Evolutionary conservation across 371 early-diverging fungal species (phyloP).

Genomic region (Cokeromyces recurvatus): DNA sequence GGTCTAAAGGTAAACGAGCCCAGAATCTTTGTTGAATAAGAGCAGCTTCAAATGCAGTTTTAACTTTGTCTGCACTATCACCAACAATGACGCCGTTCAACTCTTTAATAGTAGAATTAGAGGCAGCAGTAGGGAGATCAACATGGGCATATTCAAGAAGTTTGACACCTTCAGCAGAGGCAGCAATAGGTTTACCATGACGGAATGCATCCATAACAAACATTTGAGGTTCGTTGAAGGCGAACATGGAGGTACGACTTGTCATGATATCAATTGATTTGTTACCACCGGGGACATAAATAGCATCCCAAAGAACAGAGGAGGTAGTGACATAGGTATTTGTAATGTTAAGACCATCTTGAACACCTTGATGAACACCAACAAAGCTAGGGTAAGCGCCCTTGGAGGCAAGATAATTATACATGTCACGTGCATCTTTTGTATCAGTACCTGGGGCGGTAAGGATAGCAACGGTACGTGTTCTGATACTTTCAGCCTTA

Average conservation of each 20-base stretch:
- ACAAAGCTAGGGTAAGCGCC: conserved; percentile 31
- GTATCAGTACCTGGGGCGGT: conserved; percentile 27
- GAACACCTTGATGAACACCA: conserved; percentile 19
- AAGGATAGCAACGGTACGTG: conserved; percentile 32
- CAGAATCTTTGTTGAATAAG: conserved; percentile 36
- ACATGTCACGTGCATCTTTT: conserved; percentile 26
- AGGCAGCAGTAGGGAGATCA: not conserved
- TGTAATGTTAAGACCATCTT: conserved; percentile 19
- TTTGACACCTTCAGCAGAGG: conserved; percentile 18
- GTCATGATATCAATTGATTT: conserved; percentile 15
- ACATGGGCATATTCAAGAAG: conserved; percentile 12
- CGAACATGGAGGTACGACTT: conserved; percentile 16
- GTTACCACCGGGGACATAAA: conserved; percentile 35
- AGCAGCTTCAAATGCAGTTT: conserved; percentile 13
- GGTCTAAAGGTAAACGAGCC: conserved; percentile 31
- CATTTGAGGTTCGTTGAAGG: conserved; percentile 27
- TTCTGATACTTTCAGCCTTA: conserved; percentile 25
- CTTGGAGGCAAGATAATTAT: conserved; percentile 18
- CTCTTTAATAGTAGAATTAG: not conserved
- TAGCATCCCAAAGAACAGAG: conserved; percentile 37
- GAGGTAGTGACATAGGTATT: conserved; percentile 24
- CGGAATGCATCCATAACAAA: conserved; percentile 33
- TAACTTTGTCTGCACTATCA: not conserved
- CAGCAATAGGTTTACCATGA: conserved; percentile 37
- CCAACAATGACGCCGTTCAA: conserved; percentile 1